Evolutionary conservation across 1,284 basidiomycete genomes (phyloP).

Genomic region (Melampsora americana): DNA sequence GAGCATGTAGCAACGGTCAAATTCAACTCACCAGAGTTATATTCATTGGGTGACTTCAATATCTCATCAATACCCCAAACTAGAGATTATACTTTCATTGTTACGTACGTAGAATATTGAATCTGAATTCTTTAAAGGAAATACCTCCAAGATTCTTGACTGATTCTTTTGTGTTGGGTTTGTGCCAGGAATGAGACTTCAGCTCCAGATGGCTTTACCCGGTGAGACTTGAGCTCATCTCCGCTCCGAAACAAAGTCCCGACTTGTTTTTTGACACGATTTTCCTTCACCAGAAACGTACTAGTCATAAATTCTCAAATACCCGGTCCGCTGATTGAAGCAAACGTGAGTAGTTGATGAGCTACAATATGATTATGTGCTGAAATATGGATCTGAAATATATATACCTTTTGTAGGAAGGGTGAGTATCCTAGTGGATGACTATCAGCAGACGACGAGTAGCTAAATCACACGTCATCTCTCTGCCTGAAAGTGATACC

Average conservation of each 20-base stretch:
- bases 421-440: not conserved
- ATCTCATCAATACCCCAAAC: not conserved
- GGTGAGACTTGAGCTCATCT: not conserved
- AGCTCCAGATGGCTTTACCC: not conserved
- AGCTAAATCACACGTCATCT: not conserved
- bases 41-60: not conserved
- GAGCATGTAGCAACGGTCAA: not conserved
- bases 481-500: constrained; percentile 45
- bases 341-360: constrained; percentile 38
- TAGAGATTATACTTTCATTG: not conserved
- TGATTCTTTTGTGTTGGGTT: not conserved
- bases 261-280: not conserved
- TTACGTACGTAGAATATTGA: not conserved
- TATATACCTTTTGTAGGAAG: not conserved
- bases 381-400: not conserved
- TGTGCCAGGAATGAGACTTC: not conserved
- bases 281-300: constrained; percentile 10
- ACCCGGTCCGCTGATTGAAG: constrained; percentile 60
- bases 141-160: too few relatives aligned
- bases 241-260: not conserved
- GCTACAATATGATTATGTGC: not conserved
- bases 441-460: too few relatives aligned
- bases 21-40: not conserved
- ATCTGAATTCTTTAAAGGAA: too few relatives aligned
- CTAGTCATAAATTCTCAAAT: constrained; percentile 59